Percentiles rank a stretch among this genome's conserved stretches.
Evolutionary conservation across 2,329 filamentous ascomycete genomes (phyloP).

Genomic region (Xylariaceae sp.): DNA sequence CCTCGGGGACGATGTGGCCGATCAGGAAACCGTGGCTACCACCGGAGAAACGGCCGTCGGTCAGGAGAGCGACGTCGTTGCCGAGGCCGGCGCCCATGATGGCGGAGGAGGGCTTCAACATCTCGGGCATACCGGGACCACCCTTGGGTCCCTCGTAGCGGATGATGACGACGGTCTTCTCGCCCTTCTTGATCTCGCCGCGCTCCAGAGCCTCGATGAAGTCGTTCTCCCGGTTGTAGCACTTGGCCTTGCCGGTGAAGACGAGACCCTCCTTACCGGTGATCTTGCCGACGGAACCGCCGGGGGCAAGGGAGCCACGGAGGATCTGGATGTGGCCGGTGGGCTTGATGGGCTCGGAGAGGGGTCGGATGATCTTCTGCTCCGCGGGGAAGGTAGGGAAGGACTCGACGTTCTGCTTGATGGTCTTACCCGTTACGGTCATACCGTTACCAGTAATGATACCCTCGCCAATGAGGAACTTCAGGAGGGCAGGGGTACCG

Average conservation of each 20-base stretch:
- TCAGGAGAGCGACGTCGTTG: constrained; percentile 68
- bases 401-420: constrained; percentile 77
- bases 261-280: constrained; percentile 86
- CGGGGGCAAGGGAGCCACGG: constrained; percentile 76
- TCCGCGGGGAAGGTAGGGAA: constrained; percentile 68
- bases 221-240: constrained; percentile 78
- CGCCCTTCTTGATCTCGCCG: constrained; percentile 73
- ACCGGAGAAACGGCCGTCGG: constrained; percentile 72
- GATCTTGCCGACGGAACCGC: constrained; percentile 86
- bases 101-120: constrained; percentile 85
- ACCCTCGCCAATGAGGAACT: constrained; percentile 77
- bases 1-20: constrained; percentile 82
- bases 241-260: constrained; percentile 74
- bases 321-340: constrained; percentile 88
- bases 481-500: constrained; percentile 80
- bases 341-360: constrained; percentile 78
- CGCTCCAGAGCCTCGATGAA: constrained; percentile 73
- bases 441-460: constrained; percentile 73
- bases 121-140: constrained; percentile 91
- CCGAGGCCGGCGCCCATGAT: constrained; percentile 87
- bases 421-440: constrained; percentile 84
- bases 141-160: constrained; percentile 92
- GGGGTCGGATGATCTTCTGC: constrained; percentile 74
- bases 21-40: constrained; percentile 84
- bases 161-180: constrained; percentile 86